A percentile compares a stretch with the other conserved stretches of the same genome.
Conservation (phyloP, 257 asterid genomes). For the Jacaranda mimosifolia region DNA sequence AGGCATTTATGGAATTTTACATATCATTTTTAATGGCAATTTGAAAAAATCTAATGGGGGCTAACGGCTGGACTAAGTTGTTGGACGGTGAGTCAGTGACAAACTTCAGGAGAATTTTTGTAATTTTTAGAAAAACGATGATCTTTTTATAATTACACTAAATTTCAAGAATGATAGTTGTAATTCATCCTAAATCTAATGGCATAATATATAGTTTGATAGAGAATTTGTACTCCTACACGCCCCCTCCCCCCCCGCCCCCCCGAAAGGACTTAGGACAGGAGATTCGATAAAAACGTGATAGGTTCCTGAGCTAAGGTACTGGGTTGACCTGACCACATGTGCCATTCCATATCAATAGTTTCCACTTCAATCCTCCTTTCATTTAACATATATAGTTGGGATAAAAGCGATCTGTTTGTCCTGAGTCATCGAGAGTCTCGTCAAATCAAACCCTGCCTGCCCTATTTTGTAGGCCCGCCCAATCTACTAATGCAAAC, state of each 20-base stretch:
- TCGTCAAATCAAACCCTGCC: background rate
- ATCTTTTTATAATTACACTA: too few relatives aligned
- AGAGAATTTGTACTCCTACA: background rate
- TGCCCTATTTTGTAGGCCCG: slow-evolving; percentile 11
- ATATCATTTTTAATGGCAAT: too few relatives aligned
- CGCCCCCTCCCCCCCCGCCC: too few relatives aligned
- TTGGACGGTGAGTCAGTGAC: too few relatives aligned
- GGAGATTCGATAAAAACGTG: slow-evolving; percentile 5
- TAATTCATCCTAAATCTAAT: background rate
- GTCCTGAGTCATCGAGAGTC: slow-evolving; percentile 10
- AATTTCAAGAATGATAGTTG: too few relatives aligned
- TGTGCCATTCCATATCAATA: background rate
- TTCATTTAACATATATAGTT: background rate
- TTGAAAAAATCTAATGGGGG: too few relatives aligned
- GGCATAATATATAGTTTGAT: background rate
- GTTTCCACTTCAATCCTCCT: background rate
- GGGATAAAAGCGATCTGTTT: slow-evolving; percentile 4
- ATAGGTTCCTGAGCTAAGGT: slow-evolving; percentile 29
- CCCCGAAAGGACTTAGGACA: background rate
- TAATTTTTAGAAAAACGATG: too few relatives aligned
- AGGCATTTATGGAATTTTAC: too few relatives aligned
- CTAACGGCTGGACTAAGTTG: too few relatives aligned
- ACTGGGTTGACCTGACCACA: background rate
- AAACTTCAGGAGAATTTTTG: too few relatives aligned
- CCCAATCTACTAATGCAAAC: background rate